Conservation (phyloP, 805 yeast species). For the Maudiozyma serrabonitensis region DNA sequence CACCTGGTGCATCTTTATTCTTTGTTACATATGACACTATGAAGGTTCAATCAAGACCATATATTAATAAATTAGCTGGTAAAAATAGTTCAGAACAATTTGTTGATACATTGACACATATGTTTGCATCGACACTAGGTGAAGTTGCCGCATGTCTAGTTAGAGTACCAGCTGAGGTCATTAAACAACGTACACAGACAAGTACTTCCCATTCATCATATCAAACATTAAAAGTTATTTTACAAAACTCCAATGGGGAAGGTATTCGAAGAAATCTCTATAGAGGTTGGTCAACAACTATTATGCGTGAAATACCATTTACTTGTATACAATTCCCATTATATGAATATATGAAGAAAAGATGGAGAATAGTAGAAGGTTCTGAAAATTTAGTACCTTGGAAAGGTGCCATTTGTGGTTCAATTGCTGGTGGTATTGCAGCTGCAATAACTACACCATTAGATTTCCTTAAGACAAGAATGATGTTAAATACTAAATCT, state of each 20-base stretch:
- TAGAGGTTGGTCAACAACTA: constrained; percentile 88
- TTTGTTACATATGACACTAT: constrained; percentile 76
- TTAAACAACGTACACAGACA: constrained; percentile 91
- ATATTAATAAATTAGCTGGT: constrained; percentile 17
- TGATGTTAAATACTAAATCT: constrained; percentile 58
- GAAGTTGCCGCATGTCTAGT: constrained; percentile 90
- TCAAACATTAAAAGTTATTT: constrained; percentile 53
- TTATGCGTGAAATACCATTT: constrained; percentile 92
- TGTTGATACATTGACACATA: constrained; percentile 49
- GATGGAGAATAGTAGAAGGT: constrained; percentile 32
- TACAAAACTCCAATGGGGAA: constrained; percentile 62
- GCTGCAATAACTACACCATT: constrained; percentile 77
- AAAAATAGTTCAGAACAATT: constrained; percentile 18
- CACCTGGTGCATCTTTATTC: constrained; percentile 76
- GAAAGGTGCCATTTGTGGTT: constrained; percentile 79
- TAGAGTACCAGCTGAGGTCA: constrained; percentile 93
- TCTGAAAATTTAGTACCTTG: constrained; percentile 35
- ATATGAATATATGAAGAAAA: constrained; percentile 69
- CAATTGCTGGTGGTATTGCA: constrained; percentile 72
- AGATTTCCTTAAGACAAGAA: constrained; percentile 71
- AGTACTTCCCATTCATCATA: constrained; percentile 44
- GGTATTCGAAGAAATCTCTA: constrained; percentile 72
- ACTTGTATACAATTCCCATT: constrained; percentile 93
- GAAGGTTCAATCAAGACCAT: constrained; percentile 41
- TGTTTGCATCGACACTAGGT: constrained; percentile 82